A percentile compares a stretch with the other conserved stretches of the same genome.
Evolutionary conservation across 2,329 filamentous ascomycete species (phyloP).

Genomic region (Diaporthe destruens): DNA sequence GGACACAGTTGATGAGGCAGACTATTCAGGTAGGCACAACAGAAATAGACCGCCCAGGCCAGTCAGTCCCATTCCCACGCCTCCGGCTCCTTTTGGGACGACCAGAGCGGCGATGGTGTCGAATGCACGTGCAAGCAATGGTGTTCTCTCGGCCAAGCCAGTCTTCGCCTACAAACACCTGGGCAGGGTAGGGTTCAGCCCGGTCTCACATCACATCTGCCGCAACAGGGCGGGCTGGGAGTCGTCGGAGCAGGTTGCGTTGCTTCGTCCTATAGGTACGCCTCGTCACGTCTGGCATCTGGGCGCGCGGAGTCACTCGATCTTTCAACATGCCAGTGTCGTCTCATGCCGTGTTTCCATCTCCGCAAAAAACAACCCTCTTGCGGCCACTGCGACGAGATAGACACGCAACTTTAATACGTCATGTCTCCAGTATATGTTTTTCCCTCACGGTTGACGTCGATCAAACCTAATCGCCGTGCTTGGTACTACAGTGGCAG

Average conservation of each 20-base stretch:
- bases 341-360: constrained; percentile 21
- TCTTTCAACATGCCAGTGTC: constrained; percentile 29
- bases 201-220: constrained; percentile 10
- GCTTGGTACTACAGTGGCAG: constrained; percentile 9
- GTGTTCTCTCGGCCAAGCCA: constrained; percentile 5
- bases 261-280: constrained; percentile 16
- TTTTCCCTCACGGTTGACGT: constrained; percentile 14
- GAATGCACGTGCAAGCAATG: not conserved
- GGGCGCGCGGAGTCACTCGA: constrained; percentile 27
- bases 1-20: constrained; percentile 6
- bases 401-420: constrained; percentile 5
- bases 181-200: not conserved
- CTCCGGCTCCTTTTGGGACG: constrained; percentile 7
- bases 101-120: not conserved
- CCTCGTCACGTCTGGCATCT: constrained; percentile 15
- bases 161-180: not conserved
- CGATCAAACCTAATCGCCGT: constrained; percentile 33
- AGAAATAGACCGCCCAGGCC: constrained; percentile 7
- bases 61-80: not conserved
- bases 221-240: not conserved
- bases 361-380: not conserved
- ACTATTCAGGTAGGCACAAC: not conserved
- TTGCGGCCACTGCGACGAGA: constrained; percentile 10
- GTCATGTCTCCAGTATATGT: constrained; percentile 28
- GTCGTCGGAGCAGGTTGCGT: constrained; percentile 5